Percentiles rank a stretch among this genome's conserved stretches.
Conservation (phyloP, 2,329 filamentous ascomycete genomes). For the Monosporascus cannonballus region DNA sequence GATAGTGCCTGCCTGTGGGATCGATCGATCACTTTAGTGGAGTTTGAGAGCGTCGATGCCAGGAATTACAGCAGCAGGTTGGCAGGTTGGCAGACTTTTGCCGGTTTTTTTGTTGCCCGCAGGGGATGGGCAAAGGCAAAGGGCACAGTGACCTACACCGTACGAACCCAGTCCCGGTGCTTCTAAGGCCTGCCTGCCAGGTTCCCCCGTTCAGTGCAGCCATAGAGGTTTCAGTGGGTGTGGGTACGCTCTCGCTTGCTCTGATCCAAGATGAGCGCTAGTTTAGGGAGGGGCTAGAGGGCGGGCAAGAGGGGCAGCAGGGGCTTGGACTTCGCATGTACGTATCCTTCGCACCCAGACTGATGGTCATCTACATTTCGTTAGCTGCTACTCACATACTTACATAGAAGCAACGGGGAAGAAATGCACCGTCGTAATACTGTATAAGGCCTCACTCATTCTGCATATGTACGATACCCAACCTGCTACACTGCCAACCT, state of each 20-base stretch:
- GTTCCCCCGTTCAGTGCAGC: neutral
- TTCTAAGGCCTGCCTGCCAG: neutral
- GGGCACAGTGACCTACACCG: neutral
- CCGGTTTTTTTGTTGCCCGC: neutral
- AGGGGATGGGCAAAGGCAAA: neutral
- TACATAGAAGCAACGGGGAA: neutral
- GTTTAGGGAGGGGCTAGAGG: neutral
- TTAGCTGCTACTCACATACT: neutral
- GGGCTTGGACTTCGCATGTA: neutral
- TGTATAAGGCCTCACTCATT: neutral
- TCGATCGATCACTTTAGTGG: neutral
- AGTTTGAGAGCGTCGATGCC: no score
- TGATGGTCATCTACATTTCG: neutral
- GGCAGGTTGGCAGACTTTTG: neutral
- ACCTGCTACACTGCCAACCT: no score
- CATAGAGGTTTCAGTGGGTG: neutral
- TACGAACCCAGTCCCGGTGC: neutral
- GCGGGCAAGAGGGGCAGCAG: neutral
- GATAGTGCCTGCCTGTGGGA: neutral
- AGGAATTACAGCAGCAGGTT: no score
- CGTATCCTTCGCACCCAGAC: no score
- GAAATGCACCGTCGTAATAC: neutral
- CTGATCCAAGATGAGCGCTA: neutral
- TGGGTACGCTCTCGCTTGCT: neutral
- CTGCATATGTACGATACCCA: neutral